Base-by-base conservation (phyloP, 2,329 filamentous ascomycete species). In the Aspergillus melleus region DNA sequence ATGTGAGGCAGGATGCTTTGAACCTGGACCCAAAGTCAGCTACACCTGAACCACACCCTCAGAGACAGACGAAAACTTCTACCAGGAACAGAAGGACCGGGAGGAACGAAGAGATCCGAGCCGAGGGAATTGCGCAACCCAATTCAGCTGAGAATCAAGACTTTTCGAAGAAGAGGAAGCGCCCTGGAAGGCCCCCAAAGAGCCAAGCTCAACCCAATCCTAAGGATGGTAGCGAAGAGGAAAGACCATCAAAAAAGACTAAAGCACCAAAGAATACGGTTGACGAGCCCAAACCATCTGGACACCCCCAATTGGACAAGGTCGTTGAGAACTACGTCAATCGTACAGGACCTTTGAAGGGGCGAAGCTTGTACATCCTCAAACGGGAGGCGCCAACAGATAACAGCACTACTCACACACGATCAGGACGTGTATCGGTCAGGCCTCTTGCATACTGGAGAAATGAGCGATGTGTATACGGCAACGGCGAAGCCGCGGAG, bases 361-460 rank as follows among this genome's bases (percentile, higher is more conserved):
- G 77, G 49, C 77, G 78, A 59, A 81, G 81, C 49, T 70, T 83
- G 3, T 79, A 81, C 62, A 82, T 83, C 52, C 73, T 83, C 51
- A 80, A 81, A 60, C 77, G 80, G 50, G 81, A 84, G 67, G 78
- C 76, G 12, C 80, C 82, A n/a, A 74, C 79, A 1, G 82, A 87
- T 55, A 80, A 77, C 26, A 79, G 85, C 62, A 81, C 81, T 30
- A 84, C 82, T 49, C 90, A 88, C 54, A 84, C 84, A n/a, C 88
- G 92, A 56, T 94, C 89, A 12, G 93, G 92, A 2, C 86, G 95
- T 58, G 86, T 87, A 55, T 91, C 90, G 10, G 88, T 91, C 62
- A 86, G 86, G 61, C 95, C 93, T 0, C 77, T 97, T 36, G 87
- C 91, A 26, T 96, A 85, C 72, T 98, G 94, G 94, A 88, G 88